phyloP scores from a whole-genome alignment of 2,329 filamentous ascomycete species.

The Paraphoma sp. region DNA sequence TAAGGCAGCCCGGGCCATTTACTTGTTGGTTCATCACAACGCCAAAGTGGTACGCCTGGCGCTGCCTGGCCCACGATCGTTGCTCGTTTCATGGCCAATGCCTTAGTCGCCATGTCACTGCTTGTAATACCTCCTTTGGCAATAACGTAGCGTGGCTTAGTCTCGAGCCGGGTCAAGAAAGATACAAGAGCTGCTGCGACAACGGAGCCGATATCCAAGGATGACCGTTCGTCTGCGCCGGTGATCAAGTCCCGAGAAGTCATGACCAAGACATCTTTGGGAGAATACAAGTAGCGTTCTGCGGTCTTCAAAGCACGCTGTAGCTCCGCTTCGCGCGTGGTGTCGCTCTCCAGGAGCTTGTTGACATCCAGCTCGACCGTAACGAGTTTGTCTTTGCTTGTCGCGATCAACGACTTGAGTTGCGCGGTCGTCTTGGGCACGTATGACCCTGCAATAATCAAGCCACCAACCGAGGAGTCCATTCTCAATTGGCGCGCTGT shows the following conservation, averaged over 20 bases:
- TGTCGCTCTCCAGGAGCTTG: slow-evolving; percentile 52
- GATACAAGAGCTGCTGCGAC: slow-evolving; percentile 60
- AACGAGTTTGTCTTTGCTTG: slow-evolving; percentile 50
- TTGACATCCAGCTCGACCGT: slow-evolving; percentile 58
- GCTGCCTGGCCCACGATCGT: slow-evolving; percentile 64
- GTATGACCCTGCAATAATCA: slow-evolving; percentile 65
- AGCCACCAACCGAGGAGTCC: slow-evolving; percentile 53
- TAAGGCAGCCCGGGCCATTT: slow-evolving; percentile 62
- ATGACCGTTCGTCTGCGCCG: slow-evolving; percentile 57
- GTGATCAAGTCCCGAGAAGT: slow-evolving; percentile 62
- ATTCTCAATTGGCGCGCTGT: slow-evolving; percentile 53
- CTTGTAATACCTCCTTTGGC: slow-evolving; percentile 67
- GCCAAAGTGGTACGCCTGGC: slow-evolving; percentile 65
- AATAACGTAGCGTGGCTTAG: slow-evolving; percentile 63
- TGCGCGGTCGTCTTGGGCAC: slow-evolving; percentile 67
- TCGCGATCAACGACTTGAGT: slow-evolving; percentile 52
- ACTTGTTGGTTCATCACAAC: slow-evolving; percentile 60
- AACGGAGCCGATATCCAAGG: slow-evolving; percentile 61
- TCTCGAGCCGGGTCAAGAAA: slow-evolving; percentile 56
- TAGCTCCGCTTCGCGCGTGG: slow-evolving; percentile 45
- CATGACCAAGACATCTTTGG: slow-evolving; percentile 65
- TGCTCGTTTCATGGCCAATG: slow-evolving; percentile 61
- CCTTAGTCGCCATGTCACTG: slow-evolving; percentile 65
- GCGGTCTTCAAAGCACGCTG: slow-evolving; percentile 41
- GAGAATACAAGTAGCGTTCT: slow-evolving; percentile 46